Conservation (phyloP, 2,329 filamentous ascomycete genomes). For the Paracorniculantispora psalliotae region DNA sequence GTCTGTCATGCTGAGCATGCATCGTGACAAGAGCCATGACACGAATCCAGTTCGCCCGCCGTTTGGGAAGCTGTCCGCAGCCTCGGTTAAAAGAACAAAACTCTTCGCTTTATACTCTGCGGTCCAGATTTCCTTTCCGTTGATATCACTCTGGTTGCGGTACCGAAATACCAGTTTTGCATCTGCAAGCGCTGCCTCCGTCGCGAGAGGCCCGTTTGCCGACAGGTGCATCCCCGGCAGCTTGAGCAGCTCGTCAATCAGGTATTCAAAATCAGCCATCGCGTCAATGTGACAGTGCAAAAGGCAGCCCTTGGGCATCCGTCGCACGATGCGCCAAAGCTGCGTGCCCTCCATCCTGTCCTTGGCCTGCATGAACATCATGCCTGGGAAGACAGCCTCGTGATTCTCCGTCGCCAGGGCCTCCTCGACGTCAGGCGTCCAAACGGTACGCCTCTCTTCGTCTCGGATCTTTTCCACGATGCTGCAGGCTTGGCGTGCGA, state of each 20-base stretch:
- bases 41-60: conserved; percentile 68
- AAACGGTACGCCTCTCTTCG: conserved; percentile 69
- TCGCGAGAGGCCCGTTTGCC: conserved; percentile 49
- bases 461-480: conserved; percentile 77
- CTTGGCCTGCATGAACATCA: conserved; percentile 89
- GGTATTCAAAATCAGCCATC: conserved; percentile 80
- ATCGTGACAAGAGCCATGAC: conserved; percentile 69
- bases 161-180: conserved; percentile 59
- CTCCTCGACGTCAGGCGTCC: conserved; percentile 71
- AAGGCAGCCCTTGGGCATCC: conserved; percentile 84
- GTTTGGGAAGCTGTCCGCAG: conserved; percentile 69
- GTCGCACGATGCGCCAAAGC: conserved; percentile 77
- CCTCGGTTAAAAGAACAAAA: conserved; percentile 53
- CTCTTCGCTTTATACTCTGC: conserved; percentile 53
- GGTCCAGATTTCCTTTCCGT: conserved; percentile 57
- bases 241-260: conserved; percentile 65
- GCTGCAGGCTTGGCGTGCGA: conserved; percentile 53
- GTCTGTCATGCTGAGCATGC: conserved; percentile 66
- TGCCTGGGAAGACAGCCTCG: conserved; percentile 72
- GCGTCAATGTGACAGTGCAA: conserved; percentile 87
- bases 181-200: conserved; percentile 46
- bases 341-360: conserved; percentile 78
- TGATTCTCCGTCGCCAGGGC: conserved; percentile 56
- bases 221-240: conserved; percentile 72
- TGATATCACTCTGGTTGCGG: conserved; percentile 38